These are phyloP conservation scores for Papiliotrema fonsecae DNA, from an alignment of 1,284 basidiomycete species.

Conservation along the genomic window DNA sequence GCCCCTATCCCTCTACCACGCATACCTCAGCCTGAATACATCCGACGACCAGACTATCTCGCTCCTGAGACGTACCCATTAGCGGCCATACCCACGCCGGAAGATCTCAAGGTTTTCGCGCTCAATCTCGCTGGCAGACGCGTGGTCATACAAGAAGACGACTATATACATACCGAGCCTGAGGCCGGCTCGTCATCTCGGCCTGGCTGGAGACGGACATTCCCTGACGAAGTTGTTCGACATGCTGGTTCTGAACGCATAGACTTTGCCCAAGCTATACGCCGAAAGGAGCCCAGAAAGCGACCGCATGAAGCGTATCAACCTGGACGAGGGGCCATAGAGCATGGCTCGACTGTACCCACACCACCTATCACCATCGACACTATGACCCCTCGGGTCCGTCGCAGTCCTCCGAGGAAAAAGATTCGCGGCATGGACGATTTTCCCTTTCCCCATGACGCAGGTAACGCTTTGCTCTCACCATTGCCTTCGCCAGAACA, in stretches of 20 bases:
- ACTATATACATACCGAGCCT: constrained; percentile 4
- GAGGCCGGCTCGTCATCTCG: constrained; percentile 9
- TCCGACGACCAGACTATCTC: constrained; percentile 28
- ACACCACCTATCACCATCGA: constrained; percentile 18
- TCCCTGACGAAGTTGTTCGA: neutral
- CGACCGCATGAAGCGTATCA: constrained; percentile 22
- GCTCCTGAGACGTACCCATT: constrained; percentile 36
- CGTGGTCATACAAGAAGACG: constrained; percentile 42
- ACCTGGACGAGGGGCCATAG: constrained; percentile 1
- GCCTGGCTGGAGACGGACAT: constrained; percentile 19
- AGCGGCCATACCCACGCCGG: constrained; percentile 36
- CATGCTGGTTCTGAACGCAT: constrained; percentile 10
- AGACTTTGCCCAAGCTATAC: constrained; percentile 24
- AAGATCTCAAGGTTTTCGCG: constrained; percentile 40
- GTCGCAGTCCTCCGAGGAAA: constrained; percentile 40
- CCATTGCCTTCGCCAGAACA: constrained; percentile 36
- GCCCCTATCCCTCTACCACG: constrained; percentile 42
- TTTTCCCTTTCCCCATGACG: constrained; percentile 14
- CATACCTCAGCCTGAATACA: constrained; percentile 30
- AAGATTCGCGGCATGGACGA: constrained; percentile 32
- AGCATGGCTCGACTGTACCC: constrained; percentile 1
- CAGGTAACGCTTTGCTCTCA: constrained; percentile 20
- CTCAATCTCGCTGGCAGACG: constrained; percentile 36
- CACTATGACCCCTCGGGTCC: constrained; percentile 1
- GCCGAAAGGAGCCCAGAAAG: constrained; percentile 35